Evolutionary conservation across 2,329 filamentous ascomycete genomes (phyloP), one percentile per base, ranked within the genome.

Genomic region (Penicillium sp.): DNA sequence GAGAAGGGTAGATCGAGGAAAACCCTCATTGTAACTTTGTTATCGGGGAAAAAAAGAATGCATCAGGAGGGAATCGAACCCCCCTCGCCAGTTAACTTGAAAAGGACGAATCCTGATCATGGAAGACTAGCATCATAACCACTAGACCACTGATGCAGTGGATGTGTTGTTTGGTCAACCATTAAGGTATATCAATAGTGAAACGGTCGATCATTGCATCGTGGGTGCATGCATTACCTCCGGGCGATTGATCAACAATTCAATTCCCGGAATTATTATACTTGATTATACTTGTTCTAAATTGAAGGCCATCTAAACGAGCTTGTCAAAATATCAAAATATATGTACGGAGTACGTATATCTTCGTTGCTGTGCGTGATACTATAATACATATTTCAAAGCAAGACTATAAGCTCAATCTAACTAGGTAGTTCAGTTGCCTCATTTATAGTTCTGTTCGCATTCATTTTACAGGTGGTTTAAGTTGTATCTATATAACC

Each of bases 11-110:
- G 10, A 13, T 29, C 3, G 12, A 17, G 12, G 6, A 9, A 33
- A 21, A 35, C 1, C 15, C 4, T 1, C 2, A 5, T 1, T 2
- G 23, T 12, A 43, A 43, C 27, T 6, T 6, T 43, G 15, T n/a
- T 10, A 27, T 40, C 33, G 13, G 6, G 1, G 4, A 2, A 48
- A 35, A 48, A 48, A 48, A 35, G 29, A 48, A 35, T 48, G 45
- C 45, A 48, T 48, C 45, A 48, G 45, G 45, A 48, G 45, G 45
- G 45, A 48, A 48, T 48, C 45, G 45, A 48, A 48, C 45, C 45
- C 45, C 45, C 45, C 45, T 48, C 45, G 29, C 45, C 45, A 48
- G 45, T 48, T 48, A 17, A 23, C 45, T 35, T 17, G 45, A 35
- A 12, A 6, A 48, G 45, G 29, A 48, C 15, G 2, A 46, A 21